Evolutionary conservation across 2,329 filamentous ascomycete genomes (phyloP), one percentile per base, ranked within the genome.

Genomic region (Bimuria novae-zelandiae): DNA sequence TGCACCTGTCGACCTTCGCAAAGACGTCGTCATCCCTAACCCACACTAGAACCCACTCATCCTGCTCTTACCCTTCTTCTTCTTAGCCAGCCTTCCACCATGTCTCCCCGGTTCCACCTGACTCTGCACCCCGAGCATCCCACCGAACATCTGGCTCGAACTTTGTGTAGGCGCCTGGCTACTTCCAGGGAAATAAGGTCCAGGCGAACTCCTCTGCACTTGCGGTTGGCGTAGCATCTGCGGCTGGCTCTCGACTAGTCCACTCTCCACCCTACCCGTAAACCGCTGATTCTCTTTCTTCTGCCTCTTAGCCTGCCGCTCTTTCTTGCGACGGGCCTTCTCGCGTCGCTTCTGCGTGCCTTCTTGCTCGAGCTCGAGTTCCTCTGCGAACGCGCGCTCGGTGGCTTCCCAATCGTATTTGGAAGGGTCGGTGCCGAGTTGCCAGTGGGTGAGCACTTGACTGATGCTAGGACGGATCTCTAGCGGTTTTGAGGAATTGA

Each of bases 391-490:
- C 27, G 56, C 54, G 21, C 62, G 64, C 22, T 72, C 72, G 3
- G 63, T 70, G 1, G 69, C 56, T 19, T 69, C 61, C 74, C 74
- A 80, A 45, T 77, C 70, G 55, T 80, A 80, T 4, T 54, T 55
- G 3, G 46, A 56, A 1, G 75, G 75, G 45, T 78, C 71, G 3
- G 59, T 52, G 21, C 73, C 75, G 1, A 64, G 33, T 7, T 64
- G 56, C 78, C 77, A 80, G 50, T 79, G 77, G 27, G 67, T 60
- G 5, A 79, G 67, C 14, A 79, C 56, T 35, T 70, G 68, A 19
- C 58, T 62, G 4, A 78, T 62, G 14, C 61, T 67, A 12, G 68
- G 65, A 0, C 72, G 63, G 0, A 77, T 57, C 1, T 61, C 35
- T 52, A 59, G 29, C 51, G 52, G 22, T 54, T 42, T 32, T 2